Evolutionary conservation across 2,329 filamentous ascomycete genomes (phyloP).

Genomic region (Tympanopsis confertula): DNA sequence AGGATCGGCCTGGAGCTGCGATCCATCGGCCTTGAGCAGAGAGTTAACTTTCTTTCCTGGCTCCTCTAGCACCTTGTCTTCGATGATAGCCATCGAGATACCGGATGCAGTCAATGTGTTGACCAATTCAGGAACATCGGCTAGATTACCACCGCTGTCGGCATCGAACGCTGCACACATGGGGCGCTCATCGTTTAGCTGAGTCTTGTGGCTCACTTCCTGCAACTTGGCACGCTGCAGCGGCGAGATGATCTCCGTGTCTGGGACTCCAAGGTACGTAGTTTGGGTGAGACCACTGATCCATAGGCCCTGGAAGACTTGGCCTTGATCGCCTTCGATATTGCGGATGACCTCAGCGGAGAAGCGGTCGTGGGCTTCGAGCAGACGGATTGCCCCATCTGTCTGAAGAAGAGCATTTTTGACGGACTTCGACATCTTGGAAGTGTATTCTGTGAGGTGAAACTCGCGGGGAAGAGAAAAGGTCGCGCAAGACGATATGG

Average conservation of each 20-base stretch:
- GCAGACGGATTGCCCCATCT: no score
- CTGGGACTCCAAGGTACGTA: slow-evolving; percentile 2
- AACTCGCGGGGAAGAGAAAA: no score
- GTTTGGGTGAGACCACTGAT: slow-evolving; percentile 5
- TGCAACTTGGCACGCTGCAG: slow-evolving; percentile 2
- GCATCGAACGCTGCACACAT: background rate
- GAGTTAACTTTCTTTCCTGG: slow-evolving; percentile 5
- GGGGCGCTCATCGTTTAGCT: no score
- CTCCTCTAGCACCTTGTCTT: slow-evolving; percentile 4
- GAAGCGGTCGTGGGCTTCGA: no score
- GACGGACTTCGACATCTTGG: no score
- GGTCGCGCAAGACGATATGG: no score
- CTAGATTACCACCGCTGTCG: background rate
- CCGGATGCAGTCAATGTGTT: background rate
- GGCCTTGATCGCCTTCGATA: no score
- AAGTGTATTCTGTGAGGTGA: no score
- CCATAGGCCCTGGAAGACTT: slow-evolving; percentile 4
- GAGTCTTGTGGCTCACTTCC: no score
- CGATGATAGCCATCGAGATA: slow-evolving; percentile 5
- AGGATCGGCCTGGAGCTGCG: background rate
- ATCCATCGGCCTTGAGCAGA: background rate
- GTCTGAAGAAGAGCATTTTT: no score
- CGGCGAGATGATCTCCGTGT: slow-evolving; percentile 3
- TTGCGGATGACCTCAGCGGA: no score
- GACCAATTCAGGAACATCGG: slow-evolving; percentile 1